Evolutionary conservation across 2,329 filamentous ascomycete species (phyloP).

Genomic region (Neopestalotiopsis clavispora): DNA sequence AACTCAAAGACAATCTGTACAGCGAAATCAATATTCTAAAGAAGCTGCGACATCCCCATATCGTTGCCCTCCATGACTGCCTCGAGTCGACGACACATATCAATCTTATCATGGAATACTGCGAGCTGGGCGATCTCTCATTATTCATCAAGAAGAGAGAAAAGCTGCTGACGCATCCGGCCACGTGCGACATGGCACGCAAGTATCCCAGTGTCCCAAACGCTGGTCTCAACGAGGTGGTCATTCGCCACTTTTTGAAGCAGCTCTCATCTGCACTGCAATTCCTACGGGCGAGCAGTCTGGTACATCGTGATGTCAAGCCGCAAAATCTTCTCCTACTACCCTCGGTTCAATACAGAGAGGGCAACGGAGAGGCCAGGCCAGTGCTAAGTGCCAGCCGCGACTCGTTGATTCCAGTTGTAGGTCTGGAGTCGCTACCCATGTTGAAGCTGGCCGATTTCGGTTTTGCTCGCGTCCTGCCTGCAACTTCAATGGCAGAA

Average conservation of each 20-base stretch:
- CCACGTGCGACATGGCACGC: conserved; percentile 86
- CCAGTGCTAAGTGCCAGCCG: conserved; percentile 79
- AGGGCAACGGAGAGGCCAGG: conserved; percentile 63
- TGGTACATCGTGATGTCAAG: conserved; percentile 96
- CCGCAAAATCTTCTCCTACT: conserved; percentile 94
- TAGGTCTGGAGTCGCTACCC: conserved; percentile 82
- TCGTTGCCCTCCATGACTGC: conserved; percentile 94
- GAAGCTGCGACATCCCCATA: conserved; percentile 91
- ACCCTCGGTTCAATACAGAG: conserved; percentile 75
- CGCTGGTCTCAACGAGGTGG: conserved; percentile 93
- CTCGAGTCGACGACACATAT: conserved; percentile 86
- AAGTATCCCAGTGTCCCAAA: conserved; percentile 87
- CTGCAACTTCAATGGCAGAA: conserved; percentile 89
- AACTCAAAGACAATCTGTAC: conserved; percentile 94
- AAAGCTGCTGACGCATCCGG: conserved; percentile 77
- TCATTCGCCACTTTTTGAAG: conserved; percentile 94
- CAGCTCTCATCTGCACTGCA: conserved; percentile 91
- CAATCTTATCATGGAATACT: conserved; percentile 98
- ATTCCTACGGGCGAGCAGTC: conserved; percentile 83
- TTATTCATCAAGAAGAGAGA: conserved; percentile 95
- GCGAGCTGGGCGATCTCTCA: conserved; percentile 91
- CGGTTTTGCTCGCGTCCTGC: conserved; percentile 93
- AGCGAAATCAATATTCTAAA: conserved; percentile 96
- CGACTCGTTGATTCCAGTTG: conserved; percentile 79
- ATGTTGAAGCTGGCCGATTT: conserved; percentile 99